Base-by-base conservation (phyloP, 2,329 filamentous ascomycete species). In the Xylaria sp. region DNA sequence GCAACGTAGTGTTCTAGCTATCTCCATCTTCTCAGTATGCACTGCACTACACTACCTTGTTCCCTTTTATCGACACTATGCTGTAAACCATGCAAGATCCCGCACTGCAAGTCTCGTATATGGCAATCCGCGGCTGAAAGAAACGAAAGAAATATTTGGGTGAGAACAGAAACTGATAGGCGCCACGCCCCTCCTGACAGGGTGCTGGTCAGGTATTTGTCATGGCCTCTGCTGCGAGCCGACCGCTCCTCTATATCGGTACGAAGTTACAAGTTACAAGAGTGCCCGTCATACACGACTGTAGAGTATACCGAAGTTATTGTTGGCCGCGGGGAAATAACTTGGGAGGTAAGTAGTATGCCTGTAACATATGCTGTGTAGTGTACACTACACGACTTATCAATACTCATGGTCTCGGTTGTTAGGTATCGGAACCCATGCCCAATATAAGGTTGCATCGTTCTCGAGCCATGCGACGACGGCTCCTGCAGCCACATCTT, bases 401-500 rank as follows among this genome's bases (percentile, higher is more conserved):
- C 15, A 51, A 10, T 46, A 48, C 28, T 54, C 52, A 28, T 28
- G 28, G 28, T 46, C 43, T 23, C 31, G 31, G 18, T 41, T 28
- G 28, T 28, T 28, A 28, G 28, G 28, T 28, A 28, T 28, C 57
- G 52, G 60, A 55, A 65, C 39, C 66, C 60, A 69, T 64, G 43
- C 64, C 67, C 49, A 62, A 60, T 62, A 63, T 64, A 66, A 64
- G 68, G 70, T 72, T 71, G 66, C 70, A 72, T 72, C 68, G 68
- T 64, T 67, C 66, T 66, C 41, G 56, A 63, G 64, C 67, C 64
- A 70, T 72, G 70, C 70, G 66, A 68, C 63, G 59, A 51, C 71
- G 71, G 71, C 68, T 72, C 69, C 71, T 72, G 71, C 71, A 72
- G 71, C 71, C 71, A 72, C 71, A 72, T 71, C 65, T 70, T 57